Evolutionary conservation across 129 eudicot species (phyloP).

Genomic region (Logfia minima): DNA sequence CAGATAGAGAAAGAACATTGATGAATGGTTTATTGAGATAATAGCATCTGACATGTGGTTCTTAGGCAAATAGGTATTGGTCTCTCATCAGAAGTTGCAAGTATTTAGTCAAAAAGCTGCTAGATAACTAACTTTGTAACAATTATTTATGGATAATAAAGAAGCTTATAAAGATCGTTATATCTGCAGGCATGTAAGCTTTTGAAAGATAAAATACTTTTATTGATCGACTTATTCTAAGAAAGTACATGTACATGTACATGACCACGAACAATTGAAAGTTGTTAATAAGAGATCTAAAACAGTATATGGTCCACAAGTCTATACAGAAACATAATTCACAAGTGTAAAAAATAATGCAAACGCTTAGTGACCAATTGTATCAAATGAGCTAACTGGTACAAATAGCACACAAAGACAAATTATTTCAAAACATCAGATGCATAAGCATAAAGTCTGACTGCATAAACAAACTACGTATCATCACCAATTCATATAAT

Average conservation of each 20-base stretch:
- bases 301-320: constrained; percentile 9
- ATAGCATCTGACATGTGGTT: constrained; percentile 10
- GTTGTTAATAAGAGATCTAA: neutral
- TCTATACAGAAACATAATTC: constrained; percentile 3
- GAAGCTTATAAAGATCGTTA: constrained; percentile 1
- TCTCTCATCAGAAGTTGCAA: neutral
- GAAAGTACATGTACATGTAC: neutral
- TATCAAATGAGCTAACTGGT: neutral
- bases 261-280: neutral
- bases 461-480: constrained; percentile 5
- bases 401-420: neutral
- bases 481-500: constrained; percentile 4
- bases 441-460: constrained; percentile 4
- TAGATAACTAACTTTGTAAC: neutral
- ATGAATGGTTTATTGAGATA: neutral
- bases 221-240: constrained; percentile 1
- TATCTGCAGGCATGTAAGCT: neutral
- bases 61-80: constrained; percentile 2
- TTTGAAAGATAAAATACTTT: neutral
- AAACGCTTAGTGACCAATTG: neutral
- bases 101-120: neutral
- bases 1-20: neutral
- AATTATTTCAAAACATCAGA: neutral
- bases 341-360: neutral
- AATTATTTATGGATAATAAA: neutral